Percentiles rank a stretch among this genome's conserved stretches.
These are phyloP conservation scores for Phytophthora capsici DNA, from an alignment of 352 stramenopile species.

Conservation along the genomic window DNA sequence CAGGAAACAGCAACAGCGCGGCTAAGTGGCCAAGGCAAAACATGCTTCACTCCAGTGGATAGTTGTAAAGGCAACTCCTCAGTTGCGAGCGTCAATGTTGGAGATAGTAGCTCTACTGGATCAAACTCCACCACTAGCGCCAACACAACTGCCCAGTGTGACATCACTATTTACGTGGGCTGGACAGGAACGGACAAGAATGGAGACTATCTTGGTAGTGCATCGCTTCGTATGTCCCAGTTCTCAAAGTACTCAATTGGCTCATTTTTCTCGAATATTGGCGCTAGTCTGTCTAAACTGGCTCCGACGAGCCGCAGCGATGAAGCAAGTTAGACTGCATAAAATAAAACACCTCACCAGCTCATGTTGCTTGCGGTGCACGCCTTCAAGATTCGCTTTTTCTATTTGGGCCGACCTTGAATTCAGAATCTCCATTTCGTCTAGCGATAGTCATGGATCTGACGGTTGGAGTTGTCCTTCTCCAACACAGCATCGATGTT, in stretches of 20 bases:
- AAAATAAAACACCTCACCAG: constrained; percentile 6
- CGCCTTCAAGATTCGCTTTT: constrained; percentile 13
- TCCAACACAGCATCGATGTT: constrained; percentile 67
- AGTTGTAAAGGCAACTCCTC: constrained; percentile 40
- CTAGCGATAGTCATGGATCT: constrained; percentile 72
- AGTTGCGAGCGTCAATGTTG: constrained; percentile 23
- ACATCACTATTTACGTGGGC: constrained; percentile 79
- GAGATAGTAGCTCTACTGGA: constrained; percentile 20
- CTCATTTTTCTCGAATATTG: constrained; percentile 76
- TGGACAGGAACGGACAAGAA: constrained; percentile 84
- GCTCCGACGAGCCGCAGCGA: constrained; percentile 59
- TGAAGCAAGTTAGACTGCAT: constrained; percentile 9
- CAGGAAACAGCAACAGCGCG: constrained; percentile 54
- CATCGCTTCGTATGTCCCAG: constrained; percentile 80
- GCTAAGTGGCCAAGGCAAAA: constrained; percentile 62
- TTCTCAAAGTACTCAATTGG: constrained; percentile 87
- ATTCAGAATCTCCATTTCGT: background rate
- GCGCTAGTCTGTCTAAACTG: constrained; percentile 56
- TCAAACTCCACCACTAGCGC: constrained; percentile 25
- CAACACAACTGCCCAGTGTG: constrained; percentile 57
- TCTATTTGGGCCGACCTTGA: constrained; percentile 13
- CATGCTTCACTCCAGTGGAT: constrained; percentile 57
- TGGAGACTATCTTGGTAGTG: constrained; percentile 81
- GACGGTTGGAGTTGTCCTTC: constrained; percentile 53
- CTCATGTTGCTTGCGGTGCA: constrained; percentile 15